phyloP scores from a whole-genome alignment of 805 yeast genomes.

The Saturnispora sekii region DNA sequence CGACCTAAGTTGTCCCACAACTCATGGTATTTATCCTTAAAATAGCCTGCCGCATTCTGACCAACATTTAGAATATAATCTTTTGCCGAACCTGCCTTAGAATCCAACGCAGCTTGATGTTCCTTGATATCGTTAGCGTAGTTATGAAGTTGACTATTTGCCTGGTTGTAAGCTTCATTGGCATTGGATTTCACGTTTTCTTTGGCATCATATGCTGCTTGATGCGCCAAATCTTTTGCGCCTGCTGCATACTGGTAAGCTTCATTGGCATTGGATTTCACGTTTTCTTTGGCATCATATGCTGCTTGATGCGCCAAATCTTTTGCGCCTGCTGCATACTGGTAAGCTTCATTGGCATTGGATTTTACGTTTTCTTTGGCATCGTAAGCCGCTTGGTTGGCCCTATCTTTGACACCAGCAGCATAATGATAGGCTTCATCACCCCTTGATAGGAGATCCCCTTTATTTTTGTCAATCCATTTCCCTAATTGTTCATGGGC shows the following conservation, averaged over 20 bases:
- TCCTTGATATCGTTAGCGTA: conserved; percentile 1
- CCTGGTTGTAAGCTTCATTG: not conserved
- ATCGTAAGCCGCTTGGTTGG: not conserved
- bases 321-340: not conserved
- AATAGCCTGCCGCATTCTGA: conserved; percentile 3
- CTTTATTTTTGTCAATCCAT: conserved; percentile 10
- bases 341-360: not conserved
- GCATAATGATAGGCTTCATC: not conserved
- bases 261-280: not conserved
- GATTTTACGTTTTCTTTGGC: not conserved
- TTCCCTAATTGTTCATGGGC: conserved; percentile 15
- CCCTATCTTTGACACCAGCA: not conserved
- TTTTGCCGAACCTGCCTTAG: conserved; percentile 2
- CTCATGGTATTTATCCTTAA: conserved; percentile 30
- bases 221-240: not conserved
- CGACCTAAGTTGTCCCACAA: conserved; percentile 12
- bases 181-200: conserved; percentile 1
- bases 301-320: not conserved
- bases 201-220: not conserved
- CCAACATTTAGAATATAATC: not conserved
- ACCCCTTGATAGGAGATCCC: not conserved
- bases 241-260: not conserved
- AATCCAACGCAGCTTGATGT: conserved; percentile 1
- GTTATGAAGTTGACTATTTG: not conserved
- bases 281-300: not conserved